These are phyloP conservation scores for Cladosporium sp. DNA, from an alignment of 2,329 filamentous ascomycete species.

Conservation along the genomic window DNA sequence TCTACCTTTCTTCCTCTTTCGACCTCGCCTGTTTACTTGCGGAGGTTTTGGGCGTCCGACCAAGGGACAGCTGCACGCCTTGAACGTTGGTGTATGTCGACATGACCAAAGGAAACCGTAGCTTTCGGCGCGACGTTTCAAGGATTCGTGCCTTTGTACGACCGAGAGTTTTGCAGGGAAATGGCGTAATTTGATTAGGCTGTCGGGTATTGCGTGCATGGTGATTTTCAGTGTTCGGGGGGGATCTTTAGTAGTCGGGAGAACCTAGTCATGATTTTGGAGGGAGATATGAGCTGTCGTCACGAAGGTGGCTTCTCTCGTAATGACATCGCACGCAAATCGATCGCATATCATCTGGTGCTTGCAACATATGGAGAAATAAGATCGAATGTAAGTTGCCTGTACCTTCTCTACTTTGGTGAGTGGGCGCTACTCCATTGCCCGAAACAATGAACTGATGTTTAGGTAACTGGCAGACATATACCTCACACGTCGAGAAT, in stretches of 20 bases:
- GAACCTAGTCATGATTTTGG: not conserved
- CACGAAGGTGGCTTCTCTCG: not conserved
- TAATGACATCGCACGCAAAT: not conserved
- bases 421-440: not conserved
- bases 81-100: not conserved
- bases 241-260: not conserved
- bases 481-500: not conserved
- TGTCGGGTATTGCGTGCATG: not conserved
- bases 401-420: not conserved
- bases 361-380: not conserved
- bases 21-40: no score
- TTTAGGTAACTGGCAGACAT: not conserved
- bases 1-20: no score
- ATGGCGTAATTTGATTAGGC: not conserved
- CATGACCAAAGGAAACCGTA: not conserved
- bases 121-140: not conserved
- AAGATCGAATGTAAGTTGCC: not conserved
- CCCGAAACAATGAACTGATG: not conserved
- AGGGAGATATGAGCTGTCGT: not conserved
- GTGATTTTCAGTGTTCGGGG: not conserved
- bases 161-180: not conserved
- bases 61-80: not conserved
- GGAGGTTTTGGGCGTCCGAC: not conserved
- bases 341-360: not conserved
- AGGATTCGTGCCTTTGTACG: not conserved